Conservation (phyloP, 345 rosid genomes). For the Cardamine resedifolia region DNA sequence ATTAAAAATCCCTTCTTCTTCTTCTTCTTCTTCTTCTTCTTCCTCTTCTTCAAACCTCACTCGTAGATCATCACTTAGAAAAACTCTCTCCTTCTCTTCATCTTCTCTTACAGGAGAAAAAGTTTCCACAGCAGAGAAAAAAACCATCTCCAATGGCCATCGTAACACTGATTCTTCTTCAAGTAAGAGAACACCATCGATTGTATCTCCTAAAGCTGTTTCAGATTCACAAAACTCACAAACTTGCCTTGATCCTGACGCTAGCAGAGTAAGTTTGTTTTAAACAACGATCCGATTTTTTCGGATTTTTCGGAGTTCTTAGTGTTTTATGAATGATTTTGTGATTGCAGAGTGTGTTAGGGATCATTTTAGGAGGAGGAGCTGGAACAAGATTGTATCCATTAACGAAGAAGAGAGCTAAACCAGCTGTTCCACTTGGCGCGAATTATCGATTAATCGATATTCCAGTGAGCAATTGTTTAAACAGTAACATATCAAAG, state of each 20-base stretch:
- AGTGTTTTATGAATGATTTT: neutral
- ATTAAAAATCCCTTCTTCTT: conserved; percentile 42
- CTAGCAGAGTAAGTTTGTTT: conserved; percentile 68
- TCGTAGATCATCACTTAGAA: conserved; percentile 8
- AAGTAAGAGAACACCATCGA: conserved; percentile 38
- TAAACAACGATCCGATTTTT: neutral
- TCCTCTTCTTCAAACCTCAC: conserved; percentile 26
- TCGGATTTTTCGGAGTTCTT: neutral
- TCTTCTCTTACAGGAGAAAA: conserved; percentile 64
- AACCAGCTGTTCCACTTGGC: conserved; percentile 94
- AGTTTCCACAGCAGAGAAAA: conserved; percentile 35
- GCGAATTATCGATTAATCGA: conserved; percentile 92
- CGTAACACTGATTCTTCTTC: conserved; percentile 5
- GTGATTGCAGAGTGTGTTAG: conserved; percentile 79
- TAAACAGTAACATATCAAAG: conserved; percentile 90
- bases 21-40: conserved; percentile 19
- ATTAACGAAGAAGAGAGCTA: conserved; percentile 93
- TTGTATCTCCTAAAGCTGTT: conserved; percentile 79
- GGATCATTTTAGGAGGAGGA: conserved; percentile 95
- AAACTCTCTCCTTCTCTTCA: conserved; percentile 53
- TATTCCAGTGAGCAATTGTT: conserved; percentile 94
- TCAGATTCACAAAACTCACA: conserved; percentile 89
- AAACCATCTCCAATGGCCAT: conserved; percentile 2
- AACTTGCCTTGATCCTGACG: conserved; percentile 98
- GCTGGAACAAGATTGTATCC: conserved; percentile 95